These are phyloP conservation scores for Panellus pusillus DNA, from an alignment of 768 basidiomycete genomes.

Conservation along the genomic window DNA sequence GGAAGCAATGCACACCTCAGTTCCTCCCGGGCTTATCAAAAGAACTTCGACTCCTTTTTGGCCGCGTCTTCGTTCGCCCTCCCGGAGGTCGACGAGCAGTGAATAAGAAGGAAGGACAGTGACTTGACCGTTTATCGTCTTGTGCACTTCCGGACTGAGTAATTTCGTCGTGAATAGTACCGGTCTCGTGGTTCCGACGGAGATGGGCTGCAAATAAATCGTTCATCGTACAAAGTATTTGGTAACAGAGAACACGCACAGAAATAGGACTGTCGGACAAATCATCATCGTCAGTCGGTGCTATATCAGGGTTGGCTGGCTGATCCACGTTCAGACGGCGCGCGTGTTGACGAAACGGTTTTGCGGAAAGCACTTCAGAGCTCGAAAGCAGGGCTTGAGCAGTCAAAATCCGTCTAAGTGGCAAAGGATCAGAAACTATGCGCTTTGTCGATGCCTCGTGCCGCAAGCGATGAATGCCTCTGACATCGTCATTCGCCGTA, in stretches of 20 bases:
- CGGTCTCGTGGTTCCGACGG: constrained; percentile 39
- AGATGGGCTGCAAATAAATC: constrained; percentile 8
- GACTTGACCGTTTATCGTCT: constrained; percentile 46
- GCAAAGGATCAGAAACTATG: constrained; percentile 34
- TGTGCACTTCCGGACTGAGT: constrained; percentile 44
- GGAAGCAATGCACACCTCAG: constrained; percentile 28
- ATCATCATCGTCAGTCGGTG: no score
- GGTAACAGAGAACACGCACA: neutral
- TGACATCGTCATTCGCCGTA: constrained; percentile 22
- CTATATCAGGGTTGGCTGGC: no score
- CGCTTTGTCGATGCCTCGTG: constrained; percentile 27
- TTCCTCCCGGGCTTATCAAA: constrained; percentile 40
- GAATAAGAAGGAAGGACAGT: constrained; percentile 50
- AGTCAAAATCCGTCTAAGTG: constrained; percentile 7
- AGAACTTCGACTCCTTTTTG: constrained; percentile 47
- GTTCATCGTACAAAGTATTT: neutral
- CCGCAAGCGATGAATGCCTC: constrained; percentile 23
- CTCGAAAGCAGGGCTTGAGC: neutral
- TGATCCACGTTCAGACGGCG: no score
- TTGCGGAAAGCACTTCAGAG: neutral
- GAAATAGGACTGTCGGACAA: no score
- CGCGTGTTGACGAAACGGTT: no score
- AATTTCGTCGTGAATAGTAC: constrained; percentile 35
- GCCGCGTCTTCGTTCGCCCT: constrained; percentile 49
- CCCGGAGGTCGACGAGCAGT: constrained; percentile 57